phyloP scores from a whole-genome alignment of 2,329 filamentous ascomycete species.

The Madurella fahalii region DNA sequence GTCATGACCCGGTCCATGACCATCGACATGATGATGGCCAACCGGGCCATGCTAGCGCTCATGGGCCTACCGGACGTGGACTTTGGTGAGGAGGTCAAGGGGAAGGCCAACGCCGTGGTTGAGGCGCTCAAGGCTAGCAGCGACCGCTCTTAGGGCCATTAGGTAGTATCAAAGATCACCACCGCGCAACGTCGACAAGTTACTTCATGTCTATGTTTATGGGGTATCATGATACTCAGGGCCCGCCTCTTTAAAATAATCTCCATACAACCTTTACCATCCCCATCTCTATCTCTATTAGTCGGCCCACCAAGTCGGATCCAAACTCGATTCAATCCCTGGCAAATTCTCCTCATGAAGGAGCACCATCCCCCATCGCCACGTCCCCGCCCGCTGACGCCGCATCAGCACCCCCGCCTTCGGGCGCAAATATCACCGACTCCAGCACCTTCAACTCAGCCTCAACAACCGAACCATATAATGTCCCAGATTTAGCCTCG shows the following conservation, averaged over 20 bases:
- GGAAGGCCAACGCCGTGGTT: conserved; percentile 27
- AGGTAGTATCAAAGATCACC: neutral
- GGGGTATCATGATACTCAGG: conserved; percentile 3
- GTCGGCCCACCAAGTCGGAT: neutral
- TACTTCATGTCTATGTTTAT: neutral
- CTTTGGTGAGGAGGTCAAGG: conserved; percentile 28
- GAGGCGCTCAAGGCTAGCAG: conserved; percentile 15
- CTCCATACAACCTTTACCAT: no score
- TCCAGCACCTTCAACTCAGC: conserved; percentile 11
- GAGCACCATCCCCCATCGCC: conserved; percentile 16
- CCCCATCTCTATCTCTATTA: no score
- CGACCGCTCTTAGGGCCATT: neutral
- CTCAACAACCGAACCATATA: conserved; percentile 49
- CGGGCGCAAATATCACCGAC: conserved; percentile 14
- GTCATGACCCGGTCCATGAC: conserved; percentile 31
- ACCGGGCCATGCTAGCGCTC: conserved; percentile 30
- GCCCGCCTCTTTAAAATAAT: no score
- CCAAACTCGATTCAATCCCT: neutral
- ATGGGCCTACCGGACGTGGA: conserved; percentile 32
- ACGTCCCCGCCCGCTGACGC: conserved; percentile 17
- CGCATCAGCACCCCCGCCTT: neutral
- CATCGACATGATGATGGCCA: conserved; percentile 32
- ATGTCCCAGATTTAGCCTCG: conserved; percentile 41
- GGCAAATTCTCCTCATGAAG: neutral
- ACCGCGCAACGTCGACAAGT: no score